Conservation (phyloP, 2,329 filamentous ascomycete species). For the Aspergillus nomiae region DNA sequence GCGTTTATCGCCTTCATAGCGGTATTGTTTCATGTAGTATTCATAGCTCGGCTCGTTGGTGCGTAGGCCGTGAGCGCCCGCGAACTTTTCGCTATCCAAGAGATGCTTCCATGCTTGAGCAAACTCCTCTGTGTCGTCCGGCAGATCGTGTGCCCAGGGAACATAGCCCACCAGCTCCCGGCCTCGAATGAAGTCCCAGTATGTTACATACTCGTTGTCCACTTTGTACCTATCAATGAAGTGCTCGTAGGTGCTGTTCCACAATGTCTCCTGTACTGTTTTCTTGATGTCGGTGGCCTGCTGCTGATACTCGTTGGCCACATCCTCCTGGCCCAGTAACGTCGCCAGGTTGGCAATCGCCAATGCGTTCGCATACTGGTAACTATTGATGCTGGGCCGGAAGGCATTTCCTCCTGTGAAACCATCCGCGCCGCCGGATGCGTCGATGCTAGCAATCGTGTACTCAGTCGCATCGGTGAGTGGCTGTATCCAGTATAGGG, state of each 20-base stretch:
- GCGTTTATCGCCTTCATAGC: slow-evolving; percentile 35
- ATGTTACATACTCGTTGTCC: slow-evolving; percentile 40
- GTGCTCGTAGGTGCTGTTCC: slow-evolving; percentile 48
- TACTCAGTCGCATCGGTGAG: slow-evolving; percentile 50
- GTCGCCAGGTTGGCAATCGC: slow-evolving; percentile 45
- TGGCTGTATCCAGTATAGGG: slow-evolving; percentile 47
- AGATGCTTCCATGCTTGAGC: slow-evolving; percentile 32
- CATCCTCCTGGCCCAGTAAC: slow-evolving; percentile 26
- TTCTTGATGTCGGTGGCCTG: slow-evolving; percentile 40
- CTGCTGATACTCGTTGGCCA: slow-evolving; percentile 25
- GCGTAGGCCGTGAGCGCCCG: slow-evolving; percentile 40
- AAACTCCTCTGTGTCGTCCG: slow-evolving; percentile 41
- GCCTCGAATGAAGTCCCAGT: slow-evolving; percentile 41
- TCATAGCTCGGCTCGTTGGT: slow-evolving; percentile 49
- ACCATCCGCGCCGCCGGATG: slow-evolving; percentile 37
- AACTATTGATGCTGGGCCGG: slow-evolving; percentile 49
- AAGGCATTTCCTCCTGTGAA: slow-evolving; percentile 46
- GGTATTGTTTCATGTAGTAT: slow-evolving; percentile 44
- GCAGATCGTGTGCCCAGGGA: slow-evolving; percentile 47
- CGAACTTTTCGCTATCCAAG: slow-evolving; percentile 35
- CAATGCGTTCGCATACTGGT: slow-evolving; percentile 47
- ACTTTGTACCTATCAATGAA: slow-evolving; percentile 48
- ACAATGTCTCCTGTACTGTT: slow-evolving; percentile 43
- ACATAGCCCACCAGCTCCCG: slow-evolving; percentile 48
- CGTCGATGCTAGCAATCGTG: slow-evolving; percentile 48